Evolutionary conservation across 2,329 filamentous ascomycete species (phyloP), one percentile per base, ranked within the genome.

Genomic region (Xylariomycetidae sp.): DNA sequence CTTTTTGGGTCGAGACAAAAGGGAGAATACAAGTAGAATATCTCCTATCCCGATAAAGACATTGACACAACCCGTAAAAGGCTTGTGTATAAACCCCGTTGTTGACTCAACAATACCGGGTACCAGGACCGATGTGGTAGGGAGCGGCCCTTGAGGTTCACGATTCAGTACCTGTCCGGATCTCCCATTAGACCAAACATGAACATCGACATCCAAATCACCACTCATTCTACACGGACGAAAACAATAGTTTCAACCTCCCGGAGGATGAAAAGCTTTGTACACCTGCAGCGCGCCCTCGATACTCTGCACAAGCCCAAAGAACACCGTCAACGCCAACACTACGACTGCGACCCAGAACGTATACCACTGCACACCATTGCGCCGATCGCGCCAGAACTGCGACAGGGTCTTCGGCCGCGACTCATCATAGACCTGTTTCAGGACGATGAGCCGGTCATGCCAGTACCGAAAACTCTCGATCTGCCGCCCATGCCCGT

Each of bases 301-400:
- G 25, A 71, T 30, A 31, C 53, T 54, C 45, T 71, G 57, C 10
- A 65, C 40, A 11, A 69, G 13, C 3, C 65, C 56, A 45, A 70
- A 63, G 30, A 64, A 48, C 5, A 59, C 46, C 0, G 57, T 66
- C 15, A 63, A 44, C 11, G 48, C 22, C 0, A 66, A 27, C 2
- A 67, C 32, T 5, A 64, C n/a, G 3, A 67, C 50, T 0, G 62
- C 65, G 4, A 69, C 53, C 66, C 66, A 71, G 31, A 69, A 64
- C 1, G 61, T 67, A 30, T 61, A 68, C 63, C 64, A 68, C 31
- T 69, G 64, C 0, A 61, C 57, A 1, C 58, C 53, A 18, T 64
- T 62, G 2, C 66, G 41, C 4, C 58, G 40, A 36, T 69, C 64
- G 32, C 57, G 46, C 65, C 66, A 70, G 61, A 59, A 67, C 28